Evolutionary conservation across 192 early-diverging fungal species (phyloP).

Genomic region (Powellomyces hirtus): DNA sequence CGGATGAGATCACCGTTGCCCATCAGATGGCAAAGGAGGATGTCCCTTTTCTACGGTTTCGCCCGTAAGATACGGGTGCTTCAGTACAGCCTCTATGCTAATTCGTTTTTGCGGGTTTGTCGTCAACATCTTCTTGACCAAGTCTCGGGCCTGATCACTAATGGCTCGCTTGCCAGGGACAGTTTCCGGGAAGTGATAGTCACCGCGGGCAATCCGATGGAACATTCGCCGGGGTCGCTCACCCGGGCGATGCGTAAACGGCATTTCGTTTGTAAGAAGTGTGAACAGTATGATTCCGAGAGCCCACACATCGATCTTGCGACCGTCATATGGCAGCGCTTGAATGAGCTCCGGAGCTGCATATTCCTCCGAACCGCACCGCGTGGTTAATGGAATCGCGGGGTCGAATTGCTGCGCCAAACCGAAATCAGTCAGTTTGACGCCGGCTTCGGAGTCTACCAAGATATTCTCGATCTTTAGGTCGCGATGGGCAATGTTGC

Average conservation of each 20-base stretch:
- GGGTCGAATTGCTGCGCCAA: conserved; percentile 27
- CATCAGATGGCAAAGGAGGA: too few relatives aligned
- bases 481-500: conserved; percentile 45
- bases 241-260: conserved; percentile 34
- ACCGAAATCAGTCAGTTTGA: conserved; percentile 68
- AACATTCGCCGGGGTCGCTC: conserved; percentile 51
- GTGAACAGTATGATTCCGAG: conserved; percentile 45
- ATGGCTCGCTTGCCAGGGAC: neutral
- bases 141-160: conserved; percentile 13
- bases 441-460: conserved; percentile 14
- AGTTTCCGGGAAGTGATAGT: conserved; percentile 59
- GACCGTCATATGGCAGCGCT: conserved; percentile 63
- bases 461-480: conserved; percentile 42
- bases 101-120: conserved; percentile 13
- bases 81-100: conserved; percentile 8
- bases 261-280: conserved; percentile 38
- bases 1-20: too few relatives aligned
- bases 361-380: conserved; percentile 77
- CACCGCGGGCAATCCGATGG: conserved; percentile 60
- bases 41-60: too few relatives aligned
- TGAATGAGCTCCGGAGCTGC: conserved; percentile 71
- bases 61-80: conserved; percentile 12
- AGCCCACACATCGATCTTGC: conserved; percentile 49
- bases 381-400: conserved; percentile 25
- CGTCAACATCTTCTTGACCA: conserved; percentile 17